These are phyloP conservation scores for Glebionis coronaria DNA, from an alignment of 129 eudicot genomes.

Conservation along the genomic window DNA sequence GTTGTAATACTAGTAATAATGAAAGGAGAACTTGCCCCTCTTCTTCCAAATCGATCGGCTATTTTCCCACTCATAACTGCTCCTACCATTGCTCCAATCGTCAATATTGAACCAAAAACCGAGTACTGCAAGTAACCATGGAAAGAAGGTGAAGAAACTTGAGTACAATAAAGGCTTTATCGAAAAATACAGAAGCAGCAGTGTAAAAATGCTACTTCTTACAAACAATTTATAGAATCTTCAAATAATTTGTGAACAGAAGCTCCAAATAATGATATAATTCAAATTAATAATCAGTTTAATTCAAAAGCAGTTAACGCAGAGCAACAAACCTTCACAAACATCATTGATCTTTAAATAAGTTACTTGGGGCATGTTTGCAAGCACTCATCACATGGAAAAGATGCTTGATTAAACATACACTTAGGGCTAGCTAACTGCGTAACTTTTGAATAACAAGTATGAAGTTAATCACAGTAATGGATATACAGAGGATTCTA, in stretches of 20 bases:
- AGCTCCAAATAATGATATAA: too few relatives aligned
- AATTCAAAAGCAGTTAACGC: too few relatives aligned
- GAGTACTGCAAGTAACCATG: conserved; percentile 58
- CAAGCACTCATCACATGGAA: too few relatives aligned
- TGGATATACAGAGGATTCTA: too few relatives aligned
- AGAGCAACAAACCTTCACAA: too few relatives aligned
- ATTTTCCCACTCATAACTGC: conserved; percentile 77
- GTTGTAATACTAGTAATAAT: background rate
- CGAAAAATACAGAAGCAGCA: conserved; percentile 4
- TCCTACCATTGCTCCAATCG: conserved; percentile 90
- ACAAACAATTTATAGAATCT: too few relatives aligned
- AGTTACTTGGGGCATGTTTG: too few relatives aligned
- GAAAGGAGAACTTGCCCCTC: conserved; percentile 47
- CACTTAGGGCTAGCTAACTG: too few relatives aligned
- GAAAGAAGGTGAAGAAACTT: conserved; percentile 7
- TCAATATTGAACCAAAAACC: conserved; percentile 79
- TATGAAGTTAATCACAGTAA: background rate
- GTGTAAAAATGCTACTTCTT: background rate
- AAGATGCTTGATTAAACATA: too few relatives aligned
- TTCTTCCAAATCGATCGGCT: conserved; percentile 74
- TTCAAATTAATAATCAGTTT: too few relatives aligned
- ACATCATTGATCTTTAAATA: too few relatives aligned
- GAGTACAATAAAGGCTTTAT: background rate
- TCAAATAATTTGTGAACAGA: too few relatives aligned
- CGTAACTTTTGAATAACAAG: background rate